Percentiles rank a stretch among this genome's conserved stretches.
phyloP scores from a whole-genome alignment of 2,329 filamentous ascomycete genomes.

The Parasarocladium wereldwijsianum region DNA sequence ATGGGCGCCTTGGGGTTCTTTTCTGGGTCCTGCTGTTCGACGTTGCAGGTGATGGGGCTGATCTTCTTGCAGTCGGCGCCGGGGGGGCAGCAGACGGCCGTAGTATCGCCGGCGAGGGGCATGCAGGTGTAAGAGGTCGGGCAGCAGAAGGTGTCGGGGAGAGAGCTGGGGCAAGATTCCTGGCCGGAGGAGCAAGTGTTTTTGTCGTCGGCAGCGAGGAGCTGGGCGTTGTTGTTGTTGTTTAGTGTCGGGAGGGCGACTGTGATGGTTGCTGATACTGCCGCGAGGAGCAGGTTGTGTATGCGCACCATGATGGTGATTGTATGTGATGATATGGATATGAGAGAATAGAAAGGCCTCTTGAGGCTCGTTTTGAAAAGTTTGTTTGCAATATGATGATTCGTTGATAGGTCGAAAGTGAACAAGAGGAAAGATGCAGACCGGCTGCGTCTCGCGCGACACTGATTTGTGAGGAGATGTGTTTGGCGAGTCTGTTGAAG shows the following conservation, averaged over 20 bases:
- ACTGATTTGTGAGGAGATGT: no score
- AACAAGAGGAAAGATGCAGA: no score
- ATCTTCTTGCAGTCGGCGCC: constrained; percentile 47
- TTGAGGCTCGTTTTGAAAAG: no score
- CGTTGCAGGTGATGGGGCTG: constrained; percentile 48
- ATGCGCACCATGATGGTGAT: constrained; percentile 2
- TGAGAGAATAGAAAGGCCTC: no score
- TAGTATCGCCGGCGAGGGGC: constrained; percentile 47
- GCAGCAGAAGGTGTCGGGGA: constrained; percentile 58
- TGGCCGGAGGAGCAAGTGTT: constrained; percentile 9
- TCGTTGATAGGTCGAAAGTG: no score
- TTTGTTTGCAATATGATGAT: no score
- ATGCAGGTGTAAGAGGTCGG: constrained; percentile 37
- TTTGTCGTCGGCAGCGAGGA: constrained; percentile 36
- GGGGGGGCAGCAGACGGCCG: constrained; percentile 55
- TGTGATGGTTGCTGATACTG: constrained; percentile 19
- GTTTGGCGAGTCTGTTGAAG: no score
- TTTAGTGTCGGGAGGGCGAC: constrained; percentile 24
- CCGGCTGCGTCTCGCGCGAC: no score
- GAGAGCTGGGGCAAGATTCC: constrained; percentile 7
- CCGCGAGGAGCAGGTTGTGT: constrained; percentile 19
- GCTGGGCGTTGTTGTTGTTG: constrained; percentile 35
- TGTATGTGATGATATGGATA: not conserved
- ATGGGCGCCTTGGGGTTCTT: constrained; percentile 41
- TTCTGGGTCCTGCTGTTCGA: constrained; percentile 43